Percentiles rank a stretch among this genome's conserved stretches.
Conservation (phyloP, 208 protist species). For the Trypanosoma theileri region DNA sequence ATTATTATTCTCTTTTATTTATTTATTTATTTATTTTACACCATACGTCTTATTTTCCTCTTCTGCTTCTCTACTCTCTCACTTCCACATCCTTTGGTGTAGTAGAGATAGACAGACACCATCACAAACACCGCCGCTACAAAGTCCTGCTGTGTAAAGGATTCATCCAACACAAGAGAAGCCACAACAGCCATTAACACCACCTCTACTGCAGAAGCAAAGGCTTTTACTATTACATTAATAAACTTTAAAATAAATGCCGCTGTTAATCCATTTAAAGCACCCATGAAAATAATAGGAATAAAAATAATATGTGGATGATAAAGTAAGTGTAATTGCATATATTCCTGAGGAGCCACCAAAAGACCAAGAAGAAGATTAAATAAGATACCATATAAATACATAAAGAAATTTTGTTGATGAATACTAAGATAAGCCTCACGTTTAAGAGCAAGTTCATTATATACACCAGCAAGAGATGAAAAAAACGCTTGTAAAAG, state of each 20-base stretch:
- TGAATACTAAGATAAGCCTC: conserved; percentile 57
- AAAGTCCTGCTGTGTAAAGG: conserved; percentile 44
- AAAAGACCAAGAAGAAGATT: conserved; percentile 60
- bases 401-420: conserved; percentile 84
- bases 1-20: too few species aligned
- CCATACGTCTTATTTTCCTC: too few species aligned
- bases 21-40: too few species aligned
- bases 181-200: conserved; percentile 46
- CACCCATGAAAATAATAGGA: conserved; percentile 46
- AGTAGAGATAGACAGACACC: conserved; percentile 50
- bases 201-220: conserved; percentile 66
- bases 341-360: conserved; percentile 30
- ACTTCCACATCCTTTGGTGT: conserved; percentile 34
- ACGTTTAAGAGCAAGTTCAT: conserved; percentile 76
- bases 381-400: conserved; percentile 68
- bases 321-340: conserved; percentile 7
- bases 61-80: neutral
- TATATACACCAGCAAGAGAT: conserved; percentile 64
- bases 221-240: conserved; percentile 74
- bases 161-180: conserved; percentile 40
- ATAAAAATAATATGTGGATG: conserved; percentile 32
- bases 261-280: conserved; percentile 49
- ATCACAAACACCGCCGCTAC: conserved; percentile 49
- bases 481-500: conserved; percentile 60
- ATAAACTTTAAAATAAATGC: conserved; percentile 82